Percentiles rank a stretch among this genome's conserved stretches.
Conservation (phyloP, 1,284 basidiomycete genomes). For the Singerocomus inundabilis region DNA sequence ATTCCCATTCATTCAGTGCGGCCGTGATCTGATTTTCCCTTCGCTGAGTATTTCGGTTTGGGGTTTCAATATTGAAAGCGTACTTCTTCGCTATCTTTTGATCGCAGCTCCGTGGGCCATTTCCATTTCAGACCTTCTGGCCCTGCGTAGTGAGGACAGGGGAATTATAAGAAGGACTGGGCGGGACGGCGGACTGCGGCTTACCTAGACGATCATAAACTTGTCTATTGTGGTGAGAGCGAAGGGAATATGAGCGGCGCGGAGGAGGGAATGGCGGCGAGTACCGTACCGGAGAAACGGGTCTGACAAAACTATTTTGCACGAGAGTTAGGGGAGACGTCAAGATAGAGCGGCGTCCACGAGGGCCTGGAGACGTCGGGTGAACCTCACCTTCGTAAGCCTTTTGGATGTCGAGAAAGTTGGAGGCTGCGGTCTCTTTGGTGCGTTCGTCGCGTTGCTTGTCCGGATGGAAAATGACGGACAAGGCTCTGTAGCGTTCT, state of each 20-base stretch:
- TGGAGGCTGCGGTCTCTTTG: slow-evolving; percentile 59
- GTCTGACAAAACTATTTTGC: slow-evolving; percentile 64
- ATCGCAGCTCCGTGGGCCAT: slow-evolving; percentile 43
- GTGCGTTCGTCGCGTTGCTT: slow-evolving; percentile 64
- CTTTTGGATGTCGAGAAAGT: slow-evolving; percentile 74
- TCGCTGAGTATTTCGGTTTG: slow-evolving; percentile 20
- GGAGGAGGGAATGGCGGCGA: background rate
- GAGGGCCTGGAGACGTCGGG: background rate
- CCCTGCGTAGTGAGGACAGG: slow-evolving; percentile 36
- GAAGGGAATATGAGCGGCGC: slow-evolving; percentile 13
- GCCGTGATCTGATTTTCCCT: slow-evolving; percentile 43
- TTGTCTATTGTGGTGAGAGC: slow-evolving; percentile 38
- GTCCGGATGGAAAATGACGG: slow-evolving; percentile 84
- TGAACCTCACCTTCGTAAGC: slow-evolving; percentile 65
- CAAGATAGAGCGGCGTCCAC: slow-evolving; percentile 6
- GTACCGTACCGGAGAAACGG: slow-evolving; percentile 61
- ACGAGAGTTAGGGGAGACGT: slow-evolving; percentile 12
- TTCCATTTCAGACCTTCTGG: slow-evolving; percentile 48
- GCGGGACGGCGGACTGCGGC: slow-evolving; percentile 13
- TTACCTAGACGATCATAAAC: slow-evolving; percentile 77
- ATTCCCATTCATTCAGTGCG: slow-evolving; percentile 43
- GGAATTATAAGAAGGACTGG: slow-evolving; percentile 8
- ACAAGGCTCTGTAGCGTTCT: slow-evolving; percentile 68
- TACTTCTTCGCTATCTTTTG: slow-evolving; percentile 55
- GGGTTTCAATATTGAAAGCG: slow-evolving; percentile 22